phyloP scores from a whole-genome alignment of 2,329 filamentous ascomycete species.

The Fusarium chuoi region DNA sequence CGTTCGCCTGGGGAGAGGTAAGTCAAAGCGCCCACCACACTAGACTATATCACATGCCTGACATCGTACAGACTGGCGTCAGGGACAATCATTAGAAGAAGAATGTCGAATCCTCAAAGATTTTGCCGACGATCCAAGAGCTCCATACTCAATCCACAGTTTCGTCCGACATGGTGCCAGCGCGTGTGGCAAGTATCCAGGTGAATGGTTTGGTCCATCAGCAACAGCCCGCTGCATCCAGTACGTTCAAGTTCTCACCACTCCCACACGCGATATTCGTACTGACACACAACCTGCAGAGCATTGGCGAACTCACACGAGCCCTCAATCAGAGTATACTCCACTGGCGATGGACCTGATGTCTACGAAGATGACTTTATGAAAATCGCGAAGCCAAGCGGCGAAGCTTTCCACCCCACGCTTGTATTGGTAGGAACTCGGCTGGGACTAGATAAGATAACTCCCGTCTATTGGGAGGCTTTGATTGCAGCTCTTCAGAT shows the following conservation, averaged over 20 bases:
- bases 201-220: slow-evolving; percentile 99
- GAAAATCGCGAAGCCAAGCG: slow-evolving; percentile 75
- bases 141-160: slow-evolving; percentile 93
- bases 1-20: slow-evolving; percentile 82
- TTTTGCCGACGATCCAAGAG: slow-evolving; percentile 87
- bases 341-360: slow-evolving; percentile 88
- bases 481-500: slow-evolving; percentile 86
- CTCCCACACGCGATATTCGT: background rate
- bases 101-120: slow-evolving; percentile 79
- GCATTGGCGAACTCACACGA: slow-evolving; percentile 76
- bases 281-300: slow-evolving; percentile 56
- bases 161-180: slow-evolving; percentile 90
- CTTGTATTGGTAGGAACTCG: slow-evolving; percentile 89
- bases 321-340: slow-evolving; percentile 80
- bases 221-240: slow-evolving; percentile 94
- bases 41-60: slow-evolving; percentile 6
- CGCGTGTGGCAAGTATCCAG: slow-evolving; percentile 92
- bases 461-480: slow-evolving; percentile 94
- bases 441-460: slow-evolving; percentile 93
- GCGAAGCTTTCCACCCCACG: slow-evolving; percentile 79
- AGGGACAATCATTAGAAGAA: slow-evolving; percentile 64
- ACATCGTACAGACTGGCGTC: slow-evolving; percentile 73
- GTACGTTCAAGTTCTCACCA: slow-evolving; percentile 63
- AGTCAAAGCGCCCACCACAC: slow-evolving; percentile 20
- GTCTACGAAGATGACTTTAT: slow-evolving; percentile 93